Base-by-base conservation (phyloP, 2,329 filamentous ascomycete species). In the Paramyrothecium roridum region DNA sequence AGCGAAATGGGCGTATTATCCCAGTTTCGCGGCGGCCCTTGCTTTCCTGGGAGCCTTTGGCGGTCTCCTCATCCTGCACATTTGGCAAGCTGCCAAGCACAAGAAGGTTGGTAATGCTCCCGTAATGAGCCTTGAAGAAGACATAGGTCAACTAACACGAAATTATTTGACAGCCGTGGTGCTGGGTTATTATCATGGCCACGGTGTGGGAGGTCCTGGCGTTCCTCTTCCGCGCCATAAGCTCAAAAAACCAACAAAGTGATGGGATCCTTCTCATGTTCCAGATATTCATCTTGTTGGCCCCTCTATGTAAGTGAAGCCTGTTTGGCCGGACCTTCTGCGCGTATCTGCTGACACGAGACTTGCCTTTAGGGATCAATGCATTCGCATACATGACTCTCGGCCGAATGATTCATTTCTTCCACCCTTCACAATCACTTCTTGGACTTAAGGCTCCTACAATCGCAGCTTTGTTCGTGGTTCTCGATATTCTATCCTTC, bases 311-410 rank as follows among this genome's bases (percentile, higher is more conserved):
- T 65, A 60, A 11, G 59, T 56, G 3, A n/a, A 12, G 2, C 17
- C 2, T 1, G 22, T 2, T 11, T 10, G 26, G 6, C 26, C 6
- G 10, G 26, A 6, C 26, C 4, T 30, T 30, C 10, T 4, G 0
- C 1, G 1, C 3, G 0, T 2, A 11, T 16, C 10, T 1, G 22
- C 54, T 64, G 26, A 64, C 52, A 21, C 30, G 1, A 1, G 16
- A 4, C 13, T 43, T 43, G 37, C 16, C 6, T 2, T 2, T 33
- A 73, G 70, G 70, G 70, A 66, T 80, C n/a, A 79, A 79, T 56
- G 76, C 76, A 2, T 80, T 75, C 56, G 70, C 71, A 23, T 79
- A 78, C 63, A 77, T 79, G 73, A 66, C 73, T 3, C 66, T 80
- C 16, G 76, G 70, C 3, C 70, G 76, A 2, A 76, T 79, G 73